Base-by-base conservation (phyloP, 352 stramenopile genomes). In the Pythium graminicola region DNA sequence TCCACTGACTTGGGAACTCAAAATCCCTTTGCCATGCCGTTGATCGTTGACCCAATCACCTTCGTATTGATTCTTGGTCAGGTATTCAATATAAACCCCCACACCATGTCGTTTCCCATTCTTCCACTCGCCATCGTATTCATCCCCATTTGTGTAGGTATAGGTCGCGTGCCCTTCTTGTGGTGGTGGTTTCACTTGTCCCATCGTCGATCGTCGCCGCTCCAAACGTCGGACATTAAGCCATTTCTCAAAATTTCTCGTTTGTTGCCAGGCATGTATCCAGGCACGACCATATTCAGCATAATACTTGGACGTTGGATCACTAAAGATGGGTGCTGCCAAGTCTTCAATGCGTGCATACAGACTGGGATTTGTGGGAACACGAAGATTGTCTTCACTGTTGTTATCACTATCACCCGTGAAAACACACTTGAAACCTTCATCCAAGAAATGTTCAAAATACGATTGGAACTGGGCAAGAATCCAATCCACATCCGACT, bases 41-140 rank as follows among this genome's bases (percentile, higher is more conserved):
- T 33, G 56, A n/a, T 87, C 87, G n/a, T 73, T 53, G 6, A 60
- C 33, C 83, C 85, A 97, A 29, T 89, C 69, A 2, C 81, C 81
- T 32, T 75, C 60, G 48, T 88, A 92, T 46, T 87, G 76, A 28
- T 66, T 75, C 3, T 79, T 73, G 46, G 69, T 54, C 0, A 47
- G 44, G 38, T 77, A 67, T 41, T 90, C 72, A 16, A 84, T 51
- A 67, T 70, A 92, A 44, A 89, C 79, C 4, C 79, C 81, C 50
- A 72, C 70, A 0, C 81, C 81, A 6, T 85, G 56, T 0, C 92
- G 86, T 16, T 81, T 66, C 20, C 81, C 88, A 29, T 71, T 43
- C 27, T 62, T 58, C 76, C 86, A 98, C 51, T 89, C 69, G 10
- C 91, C 92, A 22, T 73, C 69, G 62, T 97, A 97, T 10, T 69